Conservation (phyloP, 1,284 basidiomycete genomes). For the Afroboletus lepidellus region DNA sequence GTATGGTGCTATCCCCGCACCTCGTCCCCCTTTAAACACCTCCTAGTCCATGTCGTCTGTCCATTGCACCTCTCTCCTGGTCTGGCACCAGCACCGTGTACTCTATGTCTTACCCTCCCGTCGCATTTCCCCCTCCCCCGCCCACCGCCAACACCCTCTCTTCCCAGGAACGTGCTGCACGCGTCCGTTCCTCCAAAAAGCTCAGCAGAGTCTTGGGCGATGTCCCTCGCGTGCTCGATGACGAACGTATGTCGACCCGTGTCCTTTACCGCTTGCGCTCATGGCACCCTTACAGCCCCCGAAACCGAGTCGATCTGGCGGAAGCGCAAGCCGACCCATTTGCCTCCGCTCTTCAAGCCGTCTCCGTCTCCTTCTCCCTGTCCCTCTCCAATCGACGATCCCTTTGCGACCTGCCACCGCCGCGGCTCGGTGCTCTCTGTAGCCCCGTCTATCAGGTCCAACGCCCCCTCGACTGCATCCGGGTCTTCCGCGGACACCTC, state of each 20-base stretch:
- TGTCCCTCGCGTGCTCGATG: slow-evolving; percentile 58
- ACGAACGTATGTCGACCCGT: slow-evolving; percentile 8
- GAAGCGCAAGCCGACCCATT: slow-evolving; percentile 30
- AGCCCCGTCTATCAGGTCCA: slow-evolving; percentile 10
- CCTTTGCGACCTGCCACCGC: neutral
- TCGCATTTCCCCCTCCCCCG: slow-evolving; percentile 40
- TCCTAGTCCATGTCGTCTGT: neutral
- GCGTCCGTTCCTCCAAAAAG: slow-evolving; percentile 60
- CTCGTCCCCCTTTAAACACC: slow-evolving; percentile 10
- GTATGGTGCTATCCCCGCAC: slow-evolving; percentile 9
- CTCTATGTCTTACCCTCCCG: slow-evolving; percentile 32
- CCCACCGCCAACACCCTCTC: slow-evolving; percentile 60
- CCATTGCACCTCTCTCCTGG: slow-evolving; percentile 8
- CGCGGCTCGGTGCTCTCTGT: neutral
- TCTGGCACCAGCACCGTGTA: slow-evolving; percentile 24
- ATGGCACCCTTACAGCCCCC: neutral
- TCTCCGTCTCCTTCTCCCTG: neutral
- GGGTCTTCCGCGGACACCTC: slow-evolving; percentile 20
- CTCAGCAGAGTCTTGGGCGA: slow-evolving; percentile 58
- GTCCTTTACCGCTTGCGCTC: neutral
- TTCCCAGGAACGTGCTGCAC: slow-evolving; percentile 50
- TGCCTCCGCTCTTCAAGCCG: slow-evolving; percentile 25
- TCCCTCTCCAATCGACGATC: neutral
- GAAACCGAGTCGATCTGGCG: slow-evolving; percentile 20
- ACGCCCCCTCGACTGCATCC: slow-evolving; percentile 22